Conservation (phyloP, 2,329 filamentous ascomycete species). For the Amauroascus verrucosus region DNA sequence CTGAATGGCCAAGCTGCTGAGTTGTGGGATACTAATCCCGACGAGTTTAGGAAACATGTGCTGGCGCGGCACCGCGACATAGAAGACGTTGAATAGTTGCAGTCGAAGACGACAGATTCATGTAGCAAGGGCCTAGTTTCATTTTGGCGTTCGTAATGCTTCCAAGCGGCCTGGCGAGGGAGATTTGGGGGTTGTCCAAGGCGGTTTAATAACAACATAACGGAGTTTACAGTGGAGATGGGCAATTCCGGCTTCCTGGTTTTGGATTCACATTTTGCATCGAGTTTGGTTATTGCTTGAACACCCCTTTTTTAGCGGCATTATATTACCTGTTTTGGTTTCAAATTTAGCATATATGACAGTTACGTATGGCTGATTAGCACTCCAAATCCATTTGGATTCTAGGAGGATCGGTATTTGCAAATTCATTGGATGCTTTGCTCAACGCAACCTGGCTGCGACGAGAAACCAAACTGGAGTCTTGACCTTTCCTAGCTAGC, state of each 20-base stretch:
- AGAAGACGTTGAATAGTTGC: conserved; percentile 35
- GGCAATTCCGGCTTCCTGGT: neutral
- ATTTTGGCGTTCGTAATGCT: neutral
- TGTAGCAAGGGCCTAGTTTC: neutral
- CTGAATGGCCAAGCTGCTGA: conserved; percentile 94
- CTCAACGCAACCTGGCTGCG: too few species aligned
- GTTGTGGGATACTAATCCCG: conserved; percentile 81
- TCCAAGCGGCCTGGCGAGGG: neutral
- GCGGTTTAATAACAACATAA: neutral
- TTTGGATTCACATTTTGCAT: conserved; percentile 4
- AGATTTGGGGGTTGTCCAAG: neutral
- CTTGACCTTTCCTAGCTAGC: too few species aligned
- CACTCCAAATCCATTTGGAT: neutral
- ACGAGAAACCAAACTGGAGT: too few species aligned
- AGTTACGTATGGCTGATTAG: neutral
- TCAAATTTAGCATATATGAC: neutral
- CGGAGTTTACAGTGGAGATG: neutral
- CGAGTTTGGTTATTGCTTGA: neutral
- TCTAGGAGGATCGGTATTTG: neutral
- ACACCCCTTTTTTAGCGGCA: neutral
- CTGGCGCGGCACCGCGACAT: conserved; percentile 52
- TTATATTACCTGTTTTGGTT: neutral
- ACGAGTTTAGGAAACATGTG: conserved; percentile 74
- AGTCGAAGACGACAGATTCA: neutral
- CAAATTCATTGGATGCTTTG: too few species aligned